Percentiles rank a stretch among this genome's conserved stretches.
These are phyloP conservation scores for Kalaharituber pfeilii DNA, from an alignment of 2,329 filamentous ascomycete species.

Conservation along the genomic window DNA sequence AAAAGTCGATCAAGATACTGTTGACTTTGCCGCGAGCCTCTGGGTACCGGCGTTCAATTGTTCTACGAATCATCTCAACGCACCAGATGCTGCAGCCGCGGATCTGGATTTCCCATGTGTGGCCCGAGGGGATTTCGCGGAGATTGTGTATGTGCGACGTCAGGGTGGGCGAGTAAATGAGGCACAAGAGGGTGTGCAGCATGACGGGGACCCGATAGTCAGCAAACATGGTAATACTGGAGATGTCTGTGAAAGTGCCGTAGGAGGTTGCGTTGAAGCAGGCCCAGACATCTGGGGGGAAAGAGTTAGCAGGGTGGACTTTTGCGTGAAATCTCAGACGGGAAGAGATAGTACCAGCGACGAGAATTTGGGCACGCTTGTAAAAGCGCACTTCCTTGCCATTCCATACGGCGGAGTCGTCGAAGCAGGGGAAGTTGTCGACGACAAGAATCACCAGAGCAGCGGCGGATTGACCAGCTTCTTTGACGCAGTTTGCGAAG, in stretches of 20 bases:
- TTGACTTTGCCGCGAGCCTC: constrained; percentile 51
- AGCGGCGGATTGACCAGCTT: constrained; percentile 63
- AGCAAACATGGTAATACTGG: constrained; percentile 95
- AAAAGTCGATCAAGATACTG: constrained; percentile 90
- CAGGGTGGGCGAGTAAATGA: constrained; percentile 68
- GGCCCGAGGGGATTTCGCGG: constrained; percentile 50
- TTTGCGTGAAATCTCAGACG: neutral
- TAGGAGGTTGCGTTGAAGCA: constrained; percentile 70
- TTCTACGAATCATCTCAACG: constrained; percentile 67
- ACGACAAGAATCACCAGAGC: constrained; percentile 72
- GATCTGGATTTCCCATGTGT: constrained; percentile 69
- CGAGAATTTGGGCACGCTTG: constrained; percentile 89
- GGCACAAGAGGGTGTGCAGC: constrained; percentile 60
- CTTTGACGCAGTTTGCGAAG: constrained; percentile 53
- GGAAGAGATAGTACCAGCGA: constrained; percentile 37
- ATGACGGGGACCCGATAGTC: constrained; percentile 96
- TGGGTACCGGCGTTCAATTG: constrained; percentile 59
- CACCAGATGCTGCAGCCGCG: constrained; percentile 93
- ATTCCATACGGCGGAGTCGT: constrained; percentile 62
- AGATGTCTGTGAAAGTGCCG: constrained; percentile 74
- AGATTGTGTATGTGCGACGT: constrained; percentile 50
- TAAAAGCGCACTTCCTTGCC: constrained; percentile 62
- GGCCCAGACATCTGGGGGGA: constrained; percentile 60
- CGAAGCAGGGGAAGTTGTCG: constrained; percentile 66
- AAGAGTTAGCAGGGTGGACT: neutral